Conservation (phyloP, 169 alveolate species). For the Eimeria acervulina region DNA sequence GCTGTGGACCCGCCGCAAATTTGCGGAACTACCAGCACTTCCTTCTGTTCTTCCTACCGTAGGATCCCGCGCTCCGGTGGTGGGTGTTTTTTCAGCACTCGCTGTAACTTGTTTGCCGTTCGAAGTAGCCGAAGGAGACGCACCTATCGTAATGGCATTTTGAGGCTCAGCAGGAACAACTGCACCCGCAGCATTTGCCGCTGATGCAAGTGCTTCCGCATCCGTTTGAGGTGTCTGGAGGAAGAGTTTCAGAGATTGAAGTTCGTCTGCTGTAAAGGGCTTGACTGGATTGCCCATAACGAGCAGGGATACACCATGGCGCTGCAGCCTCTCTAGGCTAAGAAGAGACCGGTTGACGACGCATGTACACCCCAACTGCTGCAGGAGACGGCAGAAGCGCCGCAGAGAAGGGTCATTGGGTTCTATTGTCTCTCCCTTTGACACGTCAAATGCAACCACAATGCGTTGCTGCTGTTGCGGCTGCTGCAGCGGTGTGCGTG, state of each 20-base stretch:
- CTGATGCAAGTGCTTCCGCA: not conserved
- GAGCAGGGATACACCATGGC: constrained; percentile 43
- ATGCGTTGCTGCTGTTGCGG: constrained; percentile 51
- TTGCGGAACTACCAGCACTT: not conserved
- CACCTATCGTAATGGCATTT: not conserved
- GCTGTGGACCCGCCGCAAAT: constrained; percentile 22
- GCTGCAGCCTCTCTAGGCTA: not conserved
- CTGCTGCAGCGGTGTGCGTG: not conserved
- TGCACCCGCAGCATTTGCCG: not conserved
- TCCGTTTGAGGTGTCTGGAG: constrained; percentile 6
- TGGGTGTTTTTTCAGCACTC: not conserved
- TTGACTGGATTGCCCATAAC: constrained; percentile 45
- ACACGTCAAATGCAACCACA: constrained; percentile 35
- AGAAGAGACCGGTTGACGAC: constrained; percentile 27
- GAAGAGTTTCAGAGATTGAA: constrained; percentile 16
- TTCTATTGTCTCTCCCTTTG: constrained; percentile 32
- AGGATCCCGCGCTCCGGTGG: not conserved
- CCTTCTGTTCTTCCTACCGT: not conserved
- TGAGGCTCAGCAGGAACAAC: not conserved
- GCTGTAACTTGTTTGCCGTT: not conserved
- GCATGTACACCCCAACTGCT: constrained; percentile 40
- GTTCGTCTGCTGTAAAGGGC: constrained; percentile 54
- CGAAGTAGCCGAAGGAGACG: not conserved
- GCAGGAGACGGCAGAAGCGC: constrained; percentile 51
- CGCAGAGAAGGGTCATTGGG: constrained; percentile 44